phyloP scores from a whole-genome alignment of 2,329 filamentous ascomycete genomes.

The Pestalotiopsis sp. region DNA sequence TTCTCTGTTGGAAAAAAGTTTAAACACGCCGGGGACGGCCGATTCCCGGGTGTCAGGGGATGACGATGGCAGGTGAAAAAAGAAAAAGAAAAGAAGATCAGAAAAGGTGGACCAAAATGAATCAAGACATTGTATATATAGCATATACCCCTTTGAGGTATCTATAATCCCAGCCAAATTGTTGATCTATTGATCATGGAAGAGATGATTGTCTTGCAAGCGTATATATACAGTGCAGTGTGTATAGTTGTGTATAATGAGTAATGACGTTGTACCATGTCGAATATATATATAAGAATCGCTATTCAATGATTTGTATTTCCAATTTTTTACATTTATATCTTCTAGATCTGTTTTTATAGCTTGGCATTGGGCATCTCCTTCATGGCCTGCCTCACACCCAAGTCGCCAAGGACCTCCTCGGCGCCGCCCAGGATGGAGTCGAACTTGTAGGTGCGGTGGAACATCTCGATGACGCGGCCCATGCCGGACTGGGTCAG shows the following conservation, averaged over 20 bases:
- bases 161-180: neutral
- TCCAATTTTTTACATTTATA: neutral
- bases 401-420: conserved; percentile 79
- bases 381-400: conserved; percentile 81
- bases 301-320: no score
- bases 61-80: neutral
- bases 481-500: conserved; percentile 85
- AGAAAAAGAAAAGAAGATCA: neutral
- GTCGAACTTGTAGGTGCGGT: conserved; percentile 82
- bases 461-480: conserved; percentile 79
- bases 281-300: no score
- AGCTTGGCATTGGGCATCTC: conserved; percentile 84
- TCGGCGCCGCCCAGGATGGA: conserved; percentile 79
- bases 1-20: no score
- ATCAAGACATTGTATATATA: neutral
- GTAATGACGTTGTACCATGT: no score
- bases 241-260: no score
- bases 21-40: no score
- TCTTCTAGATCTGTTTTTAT: conserved; percentile 41
- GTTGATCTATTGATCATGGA: neutral
- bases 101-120: neutral
- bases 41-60: no score
- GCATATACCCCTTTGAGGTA: neutral
- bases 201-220: no score
- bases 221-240: no score